Conservation (phyloP, 148 eudicot genomes). For the Dianthus caryophyllus region DNA sequence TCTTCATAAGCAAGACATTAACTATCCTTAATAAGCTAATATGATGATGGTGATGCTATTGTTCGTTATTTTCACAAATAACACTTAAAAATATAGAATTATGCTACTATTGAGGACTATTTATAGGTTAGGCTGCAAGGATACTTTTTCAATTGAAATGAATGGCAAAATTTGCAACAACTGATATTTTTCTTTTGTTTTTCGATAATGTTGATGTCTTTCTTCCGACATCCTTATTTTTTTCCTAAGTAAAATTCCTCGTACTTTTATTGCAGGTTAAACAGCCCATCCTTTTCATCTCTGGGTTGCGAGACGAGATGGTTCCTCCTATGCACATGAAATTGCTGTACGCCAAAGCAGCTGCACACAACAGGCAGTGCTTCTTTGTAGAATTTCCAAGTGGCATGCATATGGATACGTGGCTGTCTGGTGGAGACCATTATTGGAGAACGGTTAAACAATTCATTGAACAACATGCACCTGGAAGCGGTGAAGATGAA, state of each 20-base stretch:
- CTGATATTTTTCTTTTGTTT: not conserved
- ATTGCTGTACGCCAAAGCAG: conserved; percentile 86
- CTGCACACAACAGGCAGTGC: conserved; percentile 65
- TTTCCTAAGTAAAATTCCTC: not conserved
- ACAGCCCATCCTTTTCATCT: conserved; percentile 84
- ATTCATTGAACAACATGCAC: conserved; percentile 45
- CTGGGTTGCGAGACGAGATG: conserved; percentile 94
- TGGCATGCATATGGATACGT: conserved; percentile 99
- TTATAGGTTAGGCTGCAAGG: not conserved
- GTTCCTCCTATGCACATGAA: conserved; percentile 89
- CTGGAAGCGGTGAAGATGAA: conserved; percentile 32
- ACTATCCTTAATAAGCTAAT: not conserved
- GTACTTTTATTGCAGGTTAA: conserved; percentile 48
- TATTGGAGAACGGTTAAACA: conserved; percentile 69
- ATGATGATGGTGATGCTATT: not conserved
- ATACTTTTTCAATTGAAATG: not conserved
- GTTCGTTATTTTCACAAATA: too few species aligned
- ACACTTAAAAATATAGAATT: not conserved
- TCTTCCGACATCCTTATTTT: not conserved
- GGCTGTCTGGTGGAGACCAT: conserved; percentile 86
- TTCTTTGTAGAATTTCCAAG: conserved; percentile 72
- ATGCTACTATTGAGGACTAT: not conserved
- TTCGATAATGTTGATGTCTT: not conserved
- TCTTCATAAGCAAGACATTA: not conserved
- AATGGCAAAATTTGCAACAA: not conserved